Evolutionary conservation across 2,329 filamentous ascomycete species (phyloP), one percentile per base, ranked within the genome.

Genomic region (Trichoderma sp.): DNA sequence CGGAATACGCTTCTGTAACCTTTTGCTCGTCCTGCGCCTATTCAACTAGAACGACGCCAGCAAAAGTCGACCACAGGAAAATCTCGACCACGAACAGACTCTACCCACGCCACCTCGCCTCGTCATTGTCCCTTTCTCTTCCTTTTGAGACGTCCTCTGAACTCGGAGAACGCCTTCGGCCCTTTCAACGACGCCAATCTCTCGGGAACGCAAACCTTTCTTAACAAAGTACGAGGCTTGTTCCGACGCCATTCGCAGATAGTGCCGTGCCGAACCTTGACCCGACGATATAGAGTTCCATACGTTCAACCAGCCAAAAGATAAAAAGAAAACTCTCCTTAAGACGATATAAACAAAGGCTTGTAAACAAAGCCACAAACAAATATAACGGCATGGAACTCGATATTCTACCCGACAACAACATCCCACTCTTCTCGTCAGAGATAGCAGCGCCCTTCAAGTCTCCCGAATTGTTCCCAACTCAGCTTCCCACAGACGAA

Each of bases 1-100:
- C 72, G 72, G 72, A 72, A 68, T 70, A 70, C 64, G 53, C 56
- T 70, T 61, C 71, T 70, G 53, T 75, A 74, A 71, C 66, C 65
- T 40, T 60, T 67, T 58, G 62, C 63, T 57, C 49, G 56, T 68
- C 56, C n/a, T 65, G 68, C 65, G 61, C 66, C 56, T 27, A 31
- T 57, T 66, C 27, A 55, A 40, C 52, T 21, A 43, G 55, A 52
- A 58, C 57, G 21, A 53, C 52, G 24, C 52, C 43, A 40, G 40
- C 40, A 49, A 49, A 21, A 53, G 52, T 33, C 31, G 31, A 29
- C n/a, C 19, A 16, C 40, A 35, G 47, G 35, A 56, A 61, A 61
- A 31, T 43, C 47, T 63, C 16, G 13, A 35, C 33, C 3, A 19
- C 33, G 33, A 64, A 43, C 40, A 62, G 49, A 11, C 24, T 27